Conservation (phyloP, 176 grass and related monocot genomes). For the Bonia amplexicaulis region DNA sequence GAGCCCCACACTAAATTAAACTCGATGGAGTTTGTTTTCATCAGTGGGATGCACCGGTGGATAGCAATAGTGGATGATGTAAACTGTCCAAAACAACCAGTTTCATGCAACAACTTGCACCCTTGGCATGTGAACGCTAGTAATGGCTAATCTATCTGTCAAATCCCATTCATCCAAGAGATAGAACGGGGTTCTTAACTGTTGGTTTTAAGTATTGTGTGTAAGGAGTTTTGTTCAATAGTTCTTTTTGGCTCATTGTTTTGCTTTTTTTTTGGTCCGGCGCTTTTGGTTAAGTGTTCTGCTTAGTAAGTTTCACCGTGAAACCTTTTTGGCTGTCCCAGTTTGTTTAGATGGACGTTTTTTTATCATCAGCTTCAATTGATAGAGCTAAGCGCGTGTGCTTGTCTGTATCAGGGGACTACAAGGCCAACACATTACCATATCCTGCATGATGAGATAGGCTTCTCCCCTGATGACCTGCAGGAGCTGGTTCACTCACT, state of each 20-base stretch:
- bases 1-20: neutral
- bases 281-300: neutral
- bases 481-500: constrained; percentile 87
- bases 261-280: neutral
- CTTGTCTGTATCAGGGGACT: constrained; percentile 54
- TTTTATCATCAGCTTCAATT: neutral
- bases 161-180: neutral
- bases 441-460: constrained; percentile 84
- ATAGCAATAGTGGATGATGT: neutral
- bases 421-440: constrained; percentile 88
- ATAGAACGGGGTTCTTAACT: neutral
- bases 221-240: neutral
- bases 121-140: neutral
- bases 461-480: constrained; percentile 64
- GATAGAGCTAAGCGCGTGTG: neutral
- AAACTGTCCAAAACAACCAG: neutral
- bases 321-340: neutral
- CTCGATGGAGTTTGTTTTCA: no score
- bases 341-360: neutral
- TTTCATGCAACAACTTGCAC: neutral
- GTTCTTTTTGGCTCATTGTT: neutral
- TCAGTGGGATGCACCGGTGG: neutral
- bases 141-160: neutral
- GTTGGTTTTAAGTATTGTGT: neutral
- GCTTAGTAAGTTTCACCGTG: neutral